phyloP scores from a whole-genome alignment of 2,329 filamentous ascomycete genomes.

The Cladosporium colombiae region DNA sequence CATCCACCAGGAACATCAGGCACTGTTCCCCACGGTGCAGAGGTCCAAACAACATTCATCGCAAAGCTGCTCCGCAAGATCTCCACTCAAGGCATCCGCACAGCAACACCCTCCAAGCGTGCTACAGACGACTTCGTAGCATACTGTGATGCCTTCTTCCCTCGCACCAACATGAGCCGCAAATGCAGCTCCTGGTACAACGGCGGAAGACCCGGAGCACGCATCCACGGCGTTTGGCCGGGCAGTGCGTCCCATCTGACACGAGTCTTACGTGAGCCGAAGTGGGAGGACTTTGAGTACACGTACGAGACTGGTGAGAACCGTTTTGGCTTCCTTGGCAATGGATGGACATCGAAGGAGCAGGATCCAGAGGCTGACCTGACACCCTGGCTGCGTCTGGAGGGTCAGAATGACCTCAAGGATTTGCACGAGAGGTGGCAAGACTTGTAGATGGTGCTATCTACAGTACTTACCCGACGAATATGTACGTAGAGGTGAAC shows the following conservation, averaged over 20 bases:
- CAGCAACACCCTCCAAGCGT: conserved; percentile 57
- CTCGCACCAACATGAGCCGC: conserved; percentile 57
- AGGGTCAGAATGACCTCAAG: conserved; percentile 59
- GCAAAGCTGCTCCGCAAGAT: conserved; percentile 69
- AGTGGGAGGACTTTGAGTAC: conserved; percentile 63
- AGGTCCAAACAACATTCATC: conserved; percentile 65
- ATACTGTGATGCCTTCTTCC: conserved; percentile 48
- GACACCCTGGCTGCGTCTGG: conserved; percentile 62
- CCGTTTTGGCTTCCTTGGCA: conserved; percentile 66
- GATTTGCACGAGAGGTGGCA: conserved; percentile 70
- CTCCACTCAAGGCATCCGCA: conserved; percentile 64
- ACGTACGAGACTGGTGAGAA: conserved; percentile 49
- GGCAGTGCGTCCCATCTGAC: conserved; percentile 65
- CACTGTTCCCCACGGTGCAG: conserved; percentile 62
- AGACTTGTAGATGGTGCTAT: conserved; percentile 22
- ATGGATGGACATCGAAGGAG: conserved; percentile 66
- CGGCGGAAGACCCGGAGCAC: conserved; percentile 60
- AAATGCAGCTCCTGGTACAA: conserved; percentile 74
- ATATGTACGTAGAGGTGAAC: background rate
- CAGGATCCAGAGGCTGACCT: conserved; percentile 58
- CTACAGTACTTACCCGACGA: background rate
- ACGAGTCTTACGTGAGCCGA: conserved; percentile 55
- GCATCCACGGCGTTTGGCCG: conserved; percentile 70
- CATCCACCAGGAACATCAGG: conserved; percentile 62
- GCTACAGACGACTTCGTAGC: conserved; percentile 52